phyloP scores from a whole-genome alignment of 2,329 filamentous ascomycete genomes.

The Stemphylium lycopersici region DNA sequence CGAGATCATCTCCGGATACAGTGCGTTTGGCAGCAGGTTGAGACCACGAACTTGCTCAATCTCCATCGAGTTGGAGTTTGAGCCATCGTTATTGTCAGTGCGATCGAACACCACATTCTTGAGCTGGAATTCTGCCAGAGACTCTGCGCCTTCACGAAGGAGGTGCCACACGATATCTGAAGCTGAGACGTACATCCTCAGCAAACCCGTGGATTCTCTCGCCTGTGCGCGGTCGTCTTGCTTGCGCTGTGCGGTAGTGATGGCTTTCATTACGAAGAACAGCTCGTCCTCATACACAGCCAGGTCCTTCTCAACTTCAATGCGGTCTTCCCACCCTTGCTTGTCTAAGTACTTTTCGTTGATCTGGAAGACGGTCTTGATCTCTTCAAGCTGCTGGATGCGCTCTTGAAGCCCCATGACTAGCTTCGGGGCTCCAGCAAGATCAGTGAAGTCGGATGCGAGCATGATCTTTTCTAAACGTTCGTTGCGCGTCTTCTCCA shows the following conservation, averaged over 20 bases:
- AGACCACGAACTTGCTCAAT: constrained; percentile 86
- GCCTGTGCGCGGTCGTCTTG: constrained; percentile 68
- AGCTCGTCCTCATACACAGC: constrained; percentile 92
- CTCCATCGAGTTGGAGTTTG: constrained; percentile 89
- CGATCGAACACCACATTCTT: constrained; percentile 91
- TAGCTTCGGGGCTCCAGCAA: constrained; percentile 91
- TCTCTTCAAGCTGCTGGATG: constrained; percentile 91
- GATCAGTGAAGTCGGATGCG: constrained; percentile 96
- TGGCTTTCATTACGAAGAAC: constrained; percentile 99
- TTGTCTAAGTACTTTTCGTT: constrained; percentile 86
- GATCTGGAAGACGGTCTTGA: constrained; percentile 95
- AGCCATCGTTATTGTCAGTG: constrained; percentile 95
- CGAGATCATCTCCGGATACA: constrained; percentile 95
- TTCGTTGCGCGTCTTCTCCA: constrained; percentile 97
- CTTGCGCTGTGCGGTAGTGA: constrained; percentile 92
- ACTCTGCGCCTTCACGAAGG: constrained; percentile 83
- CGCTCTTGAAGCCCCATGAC: constrained; percentile 89
- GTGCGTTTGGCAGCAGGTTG: constrained; percentile 86
- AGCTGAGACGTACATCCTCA: constrained; percentile 93
- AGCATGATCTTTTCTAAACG: constrained; percentile 98
- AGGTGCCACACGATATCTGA: constrained; percentile 98
- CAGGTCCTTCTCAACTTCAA: constrained; percentile 87
- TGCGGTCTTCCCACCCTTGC: constrained; percentile 87
- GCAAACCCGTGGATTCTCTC: constrained; percentile 75
- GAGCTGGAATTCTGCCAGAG: constrained; percentile 90